Conservation (phyloP, 2,329 filamentous ascomycete genomes). For the Pleurostoma richardsiae region DNA sequence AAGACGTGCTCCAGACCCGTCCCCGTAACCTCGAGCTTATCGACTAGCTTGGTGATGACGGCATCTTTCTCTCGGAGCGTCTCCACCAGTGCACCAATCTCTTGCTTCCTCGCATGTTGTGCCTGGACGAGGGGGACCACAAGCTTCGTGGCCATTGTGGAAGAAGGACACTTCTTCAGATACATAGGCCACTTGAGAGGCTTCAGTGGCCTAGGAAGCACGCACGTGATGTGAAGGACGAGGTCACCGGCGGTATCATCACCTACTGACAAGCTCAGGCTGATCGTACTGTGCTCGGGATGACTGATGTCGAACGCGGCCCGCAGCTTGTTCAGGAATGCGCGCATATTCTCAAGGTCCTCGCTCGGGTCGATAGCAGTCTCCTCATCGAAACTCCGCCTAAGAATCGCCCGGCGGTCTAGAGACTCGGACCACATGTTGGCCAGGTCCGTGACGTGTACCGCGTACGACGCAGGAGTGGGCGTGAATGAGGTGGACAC, state of each 20-base stretch:
- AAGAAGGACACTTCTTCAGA: slow-evolving; percentile 39
- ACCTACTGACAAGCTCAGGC: slow-evolving; percentile 34
- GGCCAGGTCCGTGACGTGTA: slow-evolving; percentile 67
- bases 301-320: slow-evolving; percentile 43
- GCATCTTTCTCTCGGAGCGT: neutral
- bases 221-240: slow-evolving; percentile 51
- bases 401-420: slow-evolving; percentile 55
- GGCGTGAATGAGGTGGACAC: slow-evolving; percentile 52
- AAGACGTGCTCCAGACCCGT: slow-evolving; percentile 50
- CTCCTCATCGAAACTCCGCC: slow-evolving; percentile 55
- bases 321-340: slow-evolving; percentile 60
- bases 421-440: slow-evolving; percentile 69
- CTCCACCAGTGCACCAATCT: slow-evolving; percentile 34
- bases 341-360: slow-evolving; percentile 60
- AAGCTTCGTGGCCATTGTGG: slow-evolving; percentile 39
- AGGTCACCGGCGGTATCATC: slow-evolving; percentile 32
- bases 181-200: slow-evolving; percentile 62
- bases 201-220: slow-evolving; percentile 57
- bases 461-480: slow-evolving; percentile 47
- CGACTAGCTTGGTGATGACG: neutral
- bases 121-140: slow-evolving; percentile 47
- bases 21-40: slow-evolving; percentile 27
- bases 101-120: slow-evolving; percentile 30
- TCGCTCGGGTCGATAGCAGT: slow-evolving; percentile 72
- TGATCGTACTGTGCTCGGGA: slow-evolving; percentile 35